Evolutionary conservation across 495 filamentous ascomycete genomes (phyloP).

Genomic region (Podospora tetraspora): DNA sequence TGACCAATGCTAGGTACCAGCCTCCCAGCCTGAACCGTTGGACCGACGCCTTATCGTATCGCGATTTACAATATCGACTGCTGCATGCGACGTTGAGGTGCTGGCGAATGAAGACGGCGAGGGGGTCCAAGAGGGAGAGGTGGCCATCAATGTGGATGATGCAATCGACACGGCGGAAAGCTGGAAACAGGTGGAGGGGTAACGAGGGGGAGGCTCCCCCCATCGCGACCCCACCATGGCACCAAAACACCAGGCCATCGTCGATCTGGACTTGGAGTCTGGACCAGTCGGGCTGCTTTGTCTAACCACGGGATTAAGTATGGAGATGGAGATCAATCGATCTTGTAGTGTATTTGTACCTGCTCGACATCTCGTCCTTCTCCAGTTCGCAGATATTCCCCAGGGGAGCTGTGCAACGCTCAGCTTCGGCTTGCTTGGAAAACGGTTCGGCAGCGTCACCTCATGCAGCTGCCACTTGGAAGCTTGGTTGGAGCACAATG

Average conservation of each 20-base stretch:
- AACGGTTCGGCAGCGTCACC: not conserved
- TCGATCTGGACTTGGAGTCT: not conserved
- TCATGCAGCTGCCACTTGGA: not conserved
- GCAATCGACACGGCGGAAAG: slow-evolving; percentile 8
- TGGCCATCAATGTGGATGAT: slow-evolving; percentile 4
- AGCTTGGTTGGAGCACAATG: slow-evolving; percentile 8
- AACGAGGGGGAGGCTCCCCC: not conserved
- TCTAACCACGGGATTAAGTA: not conserved
- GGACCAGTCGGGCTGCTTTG: not conserved
- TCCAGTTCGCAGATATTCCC: not conserved
- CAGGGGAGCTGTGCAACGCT: not conserved
- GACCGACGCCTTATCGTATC: not conserved
- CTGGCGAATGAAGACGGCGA: slow-evolving; percentile 5
- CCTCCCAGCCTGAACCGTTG: too few species aligned
- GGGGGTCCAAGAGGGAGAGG: not conserved
- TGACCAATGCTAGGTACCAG: too few species aligned
- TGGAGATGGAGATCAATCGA: not conserved
- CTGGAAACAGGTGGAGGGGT: slow-evolving; percentile 12
- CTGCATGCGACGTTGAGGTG: slow-evolving; percentile 3
- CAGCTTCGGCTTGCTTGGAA: not conserved
- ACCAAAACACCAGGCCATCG: not conserved
- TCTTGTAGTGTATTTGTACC: not conserved
- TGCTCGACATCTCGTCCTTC: not conserved
- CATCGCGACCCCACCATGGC: slow-evolving; percentile 1
- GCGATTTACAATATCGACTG: slow-evolving; percentile 5